phyloP scores from a whole-genome alignment of 805 yeast species.

The Saccharomycopsis javanensis region DNA sequence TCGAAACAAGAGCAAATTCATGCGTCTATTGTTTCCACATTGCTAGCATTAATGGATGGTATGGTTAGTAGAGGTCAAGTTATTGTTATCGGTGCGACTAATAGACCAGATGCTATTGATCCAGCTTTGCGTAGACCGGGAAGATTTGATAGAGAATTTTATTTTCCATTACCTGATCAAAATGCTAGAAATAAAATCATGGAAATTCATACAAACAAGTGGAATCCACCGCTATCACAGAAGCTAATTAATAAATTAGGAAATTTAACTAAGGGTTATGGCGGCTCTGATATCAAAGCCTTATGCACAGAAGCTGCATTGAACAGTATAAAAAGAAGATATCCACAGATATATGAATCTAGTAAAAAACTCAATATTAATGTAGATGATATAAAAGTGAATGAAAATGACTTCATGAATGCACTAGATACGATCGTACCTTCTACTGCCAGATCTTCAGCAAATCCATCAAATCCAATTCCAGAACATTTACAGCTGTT shows the following conservation, averaged over 20 bases:
- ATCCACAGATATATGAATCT: constrained; percentile 84
- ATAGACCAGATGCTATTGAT: constrained; percentile 96
- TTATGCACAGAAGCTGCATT: constrained; percentile 93
- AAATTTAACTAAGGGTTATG: constrained; percentile 82
- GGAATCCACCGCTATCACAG: constrained; percentile 66
- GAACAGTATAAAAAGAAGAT: constrained; percentile 80
- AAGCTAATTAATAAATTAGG: constrained; percentile 61
- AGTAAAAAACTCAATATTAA: constrained; percentile 65
- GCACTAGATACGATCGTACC: constrained; percentile 86
- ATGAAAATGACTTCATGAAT: constrained; percentile 73
- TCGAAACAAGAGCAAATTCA: constrained; percentile 98
- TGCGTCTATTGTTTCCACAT: constrained; percentile 91
- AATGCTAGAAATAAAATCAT: constrained; percentile 72
- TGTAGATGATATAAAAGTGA: constrained; percentile 60
- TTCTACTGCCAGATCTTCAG: constrained; percentile 79
- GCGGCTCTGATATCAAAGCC: constrained; percentile 95
- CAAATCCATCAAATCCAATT: constrained; percentile 63
- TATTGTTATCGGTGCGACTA: constrained; percentile 95
- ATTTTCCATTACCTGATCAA: constrained; percentile 84
- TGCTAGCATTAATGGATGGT: constrained; percentile 96
- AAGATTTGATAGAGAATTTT: constrained; percentile 92
- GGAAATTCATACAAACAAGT: constrained; percentile 75
- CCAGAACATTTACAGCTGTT: constrained; percentile 66
- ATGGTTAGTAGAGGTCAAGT: constrained; percentile 99
- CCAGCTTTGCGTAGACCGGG: constrained; percentile 97